phyloP scores from a whole-genome alignment of 352 stramenopile species.

The Achlya hypogyna region DNA sequence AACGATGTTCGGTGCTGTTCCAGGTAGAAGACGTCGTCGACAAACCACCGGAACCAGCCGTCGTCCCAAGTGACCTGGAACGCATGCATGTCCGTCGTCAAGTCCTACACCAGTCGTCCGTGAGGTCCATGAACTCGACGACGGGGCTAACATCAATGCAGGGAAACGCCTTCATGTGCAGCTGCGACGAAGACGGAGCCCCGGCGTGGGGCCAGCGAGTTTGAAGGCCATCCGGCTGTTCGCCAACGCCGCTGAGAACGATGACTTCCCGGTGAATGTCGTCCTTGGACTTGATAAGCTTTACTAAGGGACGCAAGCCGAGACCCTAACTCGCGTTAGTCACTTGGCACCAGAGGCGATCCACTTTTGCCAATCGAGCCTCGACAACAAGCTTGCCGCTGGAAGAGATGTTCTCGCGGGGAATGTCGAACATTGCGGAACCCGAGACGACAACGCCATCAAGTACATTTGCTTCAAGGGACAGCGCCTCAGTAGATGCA shows the following conservation, averaged over 20 bases:
- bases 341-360: background rate
- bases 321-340: background rate
- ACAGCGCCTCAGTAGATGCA: background rate
- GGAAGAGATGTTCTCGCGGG: background rate
- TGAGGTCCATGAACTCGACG: background rate
- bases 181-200: background rate
- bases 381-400: constrained; percentile 1
- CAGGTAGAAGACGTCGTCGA: constrained; percentile 38
- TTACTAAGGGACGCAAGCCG: background rate
- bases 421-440: background rate
- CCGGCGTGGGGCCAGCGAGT: background rate
- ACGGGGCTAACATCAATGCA: background rate
- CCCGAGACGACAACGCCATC: background rate
- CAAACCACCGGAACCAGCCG: constrained; percentile 50
- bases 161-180: constrained; percentile 10
- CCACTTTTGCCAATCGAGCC: background rate
- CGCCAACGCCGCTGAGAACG: background rate
- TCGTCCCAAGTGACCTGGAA: constrained; percentile 21
- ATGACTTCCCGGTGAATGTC: background rate
- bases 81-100: background rate
- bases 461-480: background rate
- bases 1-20: constrained; percentile 25
- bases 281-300: constrained; percentile 6
- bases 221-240: background rate
- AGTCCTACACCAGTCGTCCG: background rate